phyloP scores from a whole-genome alignment of 2,329 filamentous ascomycete species.

The Colletotrichum sp. region DNA sequence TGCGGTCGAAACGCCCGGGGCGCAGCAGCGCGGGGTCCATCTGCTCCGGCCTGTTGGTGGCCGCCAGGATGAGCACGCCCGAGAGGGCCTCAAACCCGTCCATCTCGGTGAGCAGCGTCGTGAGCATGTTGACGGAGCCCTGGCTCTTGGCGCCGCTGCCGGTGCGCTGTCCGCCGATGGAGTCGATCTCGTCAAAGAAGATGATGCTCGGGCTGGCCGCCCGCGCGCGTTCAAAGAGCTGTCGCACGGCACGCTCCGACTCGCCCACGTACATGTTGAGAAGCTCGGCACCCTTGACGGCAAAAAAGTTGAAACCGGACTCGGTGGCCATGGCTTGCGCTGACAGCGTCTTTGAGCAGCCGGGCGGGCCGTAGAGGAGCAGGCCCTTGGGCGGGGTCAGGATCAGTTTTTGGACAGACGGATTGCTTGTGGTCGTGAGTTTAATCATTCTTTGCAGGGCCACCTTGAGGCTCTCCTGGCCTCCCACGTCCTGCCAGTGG shows the following conservation, averaged over 20 bases:
- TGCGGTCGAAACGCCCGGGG: conserved; percentile 82
- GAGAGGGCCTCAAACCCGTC: conserved; percentile 88
- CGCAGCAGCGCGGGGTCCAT: conserved; percentile 87
- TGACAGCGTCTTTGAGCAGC: conserved; percentile 92
- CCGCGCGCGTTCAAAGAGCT: conserved; percentile 84
- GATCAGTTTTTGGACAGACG: conserved; percentile 38
- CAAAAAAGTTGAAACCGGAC: conserved; percentile 90
- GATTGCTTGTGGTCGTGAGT: conserved; percentile 35
- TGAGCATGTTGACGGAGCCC: conserved; percentile 79
- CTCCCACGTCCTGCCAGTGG: conserved; percentile 86
- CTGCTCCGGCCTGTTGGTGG: conserved; percentile 87
- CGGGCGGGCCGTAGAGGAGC: conserved; percentile 89
- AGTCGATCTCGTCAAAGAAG: conserved; percentile 97
- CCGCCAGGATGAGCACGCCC: conserved; percentile 85
- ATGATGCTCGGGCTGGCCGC: conserved; percentile 88
- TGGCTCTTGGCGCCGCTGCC: conserved; percentile 46
- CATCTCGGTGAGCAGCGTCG: conserved; percentile 92
- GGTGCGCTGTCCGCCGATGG: conserved; percentile 67
- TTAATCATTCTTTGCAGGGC: conserved; percentile 58
- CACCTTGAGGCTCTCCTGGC: conserved; percentile 77
- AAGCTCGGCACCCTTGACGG: conserved; percentile 91
- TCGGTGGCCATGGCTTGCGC: conserved; percentile 92
- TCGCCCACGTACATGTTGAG: conserved; percentile 98
- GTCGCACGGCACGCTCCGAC: conserved; percentile 83
- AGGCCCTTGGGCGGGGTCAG: conserved; percentile 77